Percentiles rank a stretch among this genome's conserved stretches.
Evolutionary conservation across 352 stramenopile genomes (phyloP).

Genomic region (Pythium aquatile): DNA sequence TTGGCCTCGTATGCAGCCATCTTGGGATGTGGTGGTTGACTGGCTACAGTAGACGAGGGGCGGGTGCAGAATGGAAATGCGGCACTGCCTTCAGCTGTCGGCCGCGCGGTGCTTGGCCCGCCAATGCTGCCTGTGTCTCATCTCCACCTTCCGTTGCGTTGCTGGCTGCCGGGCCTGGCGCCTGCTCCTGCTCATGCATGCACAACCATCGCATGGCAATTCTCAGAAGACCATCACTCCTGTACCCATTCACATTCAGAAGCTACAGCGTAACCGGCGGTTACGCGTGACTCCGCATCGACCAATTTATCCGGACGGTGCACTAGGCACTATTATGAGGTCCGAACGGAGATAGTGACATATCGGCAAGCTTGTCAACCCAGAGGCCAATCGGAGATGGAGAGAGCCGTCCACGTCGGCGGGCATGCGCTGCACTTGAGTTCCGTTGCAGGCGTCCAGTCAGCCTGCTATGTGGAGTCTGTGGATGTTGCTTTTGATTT

Average conservation of each 20-base stretch:
- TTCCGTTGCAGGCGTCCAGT: conserved; percentile 72
- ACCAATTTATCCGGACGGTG: conserved; percentile 10
- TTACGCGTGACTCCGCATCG: background rate
- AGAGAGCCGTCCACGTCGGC: conserved; percentile 23
- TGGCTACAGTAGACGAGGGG: background rate
- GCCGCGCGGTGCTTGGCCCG: background rate
- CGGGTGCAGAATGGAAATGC: background rate
- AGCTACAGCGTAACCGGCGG: background rate
- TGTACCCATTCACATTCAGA: conserved; percentile 9
- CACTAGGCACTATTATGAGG: background rate
- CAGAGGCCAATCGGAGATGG: background rate
- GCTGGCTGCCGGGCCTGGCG: background rate
- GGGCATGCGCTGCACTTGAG: conserved; percentile 59
- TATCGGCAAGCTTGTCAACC: background rate
- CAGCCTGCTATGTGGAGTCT: conserved; percentile 70
- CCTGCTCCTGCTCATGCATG: conserved; percentile 6
- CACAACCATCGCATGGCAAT: conserved; percentile 5
- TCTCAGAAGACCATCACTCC: conserved; percentile 13
- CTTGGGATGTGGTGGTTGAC: background rate
- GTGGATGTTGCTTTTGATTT: conserved; percentile 80
- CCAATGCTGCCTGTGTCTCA: conserved; percentile 1
- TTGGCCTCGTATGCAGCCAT: conserved; percentile 19
- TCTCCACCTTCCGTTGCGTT: background rate
- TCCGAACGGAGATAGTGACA: background rate
- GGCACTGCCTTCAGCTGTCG: background rate